These are phyloP conservation scores for Fusarium buxicola DNA, from an alignment of 2,329 filamentous ascomycete genomes.

Conservation along the genomic window DNA sequence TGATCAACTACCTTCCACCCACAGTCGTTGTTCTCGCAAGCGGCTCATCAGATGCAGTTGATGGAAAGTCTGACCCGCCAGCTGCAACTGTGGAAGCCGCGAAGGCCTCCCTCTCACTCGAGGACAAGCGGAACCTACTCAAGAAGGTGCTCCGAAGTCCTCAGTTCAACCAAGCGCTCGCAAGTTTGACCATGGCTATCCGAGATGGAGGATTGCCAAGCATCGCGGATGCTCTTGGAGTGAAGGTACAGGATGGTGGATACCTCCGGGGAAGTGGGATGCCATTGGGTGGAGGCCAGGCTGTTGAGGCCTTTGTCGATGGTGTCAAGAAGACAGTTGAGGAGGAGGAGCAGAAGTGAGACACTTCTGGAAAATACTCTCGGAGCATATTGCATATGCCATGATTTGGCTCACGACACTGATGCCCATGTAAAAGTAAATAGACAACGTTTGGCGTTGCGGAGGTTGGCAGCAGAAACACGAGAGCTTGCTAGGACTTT, in stretches of 20 bases:
- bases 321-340: slow-evolving; percentile 85
- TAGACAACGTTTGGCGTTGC: slow-evolving; percentile 18
- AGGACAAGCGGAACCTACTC: slow-evolving; percentile 84
- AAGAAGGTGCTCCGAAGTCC: slow-evolving; percentile 87
- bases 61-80: slow-evolving; percentile 72
- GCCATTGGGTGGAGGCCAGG: slow-evolving; percentile 87
- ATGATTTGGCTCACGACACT: slow-evolving; percentile 12
- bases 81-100: slow-evolving; percentile 77
- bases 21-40: slow-evolving; percentile 81
- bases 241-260: slow-evolving; percentile 87
- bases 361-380: background rate
- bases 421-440: slow-evolving; percentile 21
- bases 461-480: background rate
- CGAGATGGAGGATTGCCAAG: slow-evolving; percentile 91
- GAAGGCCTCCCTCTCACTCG: slow-evolving; percentile 76
- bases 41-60: slow-evolving; percentile 66
- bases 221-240: slow-evolving; percentile 85
- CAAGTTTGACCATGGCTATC: slow-evolving; percentile 86
- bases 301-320: slow-evolving; percentile 90
- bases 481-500: background rate
- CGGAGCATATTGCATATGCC: background rate
- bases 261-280: slow-evolving; percentile 81
- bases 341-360: slow-evolving; percentile 59
- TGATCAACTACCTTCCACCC: slow-evolving; percentile 83
- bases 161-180: slow-evolving; percentile 88